A percentile compares a stretch with the other conserved stretches of the same genome.
Evolutionary conservation across 345 rosid species (phyloP).

Genomic region (Erysimum cheiranthoides): DNA sequence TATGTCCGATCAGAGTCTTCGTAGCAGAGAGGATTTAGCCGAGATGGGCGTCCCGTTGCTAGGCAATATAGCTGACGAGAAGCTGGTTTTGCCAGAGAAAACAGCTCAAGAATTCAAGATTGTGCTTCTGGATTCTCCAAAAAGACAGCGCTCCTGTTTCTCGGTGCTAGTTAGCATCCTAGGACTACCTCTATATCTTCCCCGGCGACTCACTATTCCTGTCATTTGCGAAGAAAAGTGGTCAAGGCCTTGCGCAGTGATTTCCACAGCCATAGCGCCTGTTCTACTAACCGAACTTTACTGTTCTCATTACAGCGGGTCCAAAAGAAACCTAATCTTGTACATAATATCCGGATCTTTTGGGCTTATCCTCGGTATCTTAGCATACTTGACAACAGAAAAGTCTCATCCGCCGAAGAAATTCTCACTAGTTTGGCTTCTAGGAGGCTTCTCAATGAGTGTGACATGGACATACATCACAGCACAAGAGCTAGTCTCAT

Average conservation of each 20-base stretch:
- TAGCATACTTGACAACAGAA: constrained; percentile 59
- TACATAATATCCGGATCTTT: constrained; percentile 54
- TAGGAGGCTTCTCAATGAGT: constrained; percentile 90
- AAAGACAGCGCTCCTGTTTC: constrained; percentile 36
- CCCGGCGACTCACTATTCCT: constrained; percentile 89
- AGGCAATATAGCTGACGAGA: constrained; percentile 44
- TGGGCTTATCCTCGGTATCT: constrained; percentile 61
- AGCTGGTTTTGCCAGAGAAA: constrained; percentile 40
- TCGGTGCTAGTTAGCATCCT: constrained; percentile 45
- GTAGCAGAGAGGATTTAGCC: constrained; percentile 41
- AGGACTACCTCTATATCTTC: constrained; percentile 72
- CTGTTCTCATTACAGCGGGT: constrained; percentile 46
- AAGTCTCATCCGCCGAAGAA: constrained; percentile 65
- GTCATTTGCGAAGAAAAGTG: constrained; percentile 65
- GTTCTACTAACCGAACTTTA: constrained; percentile 63
- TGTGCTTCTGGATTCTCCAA: constrained; percentile 27
- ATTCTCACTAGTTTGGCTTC: constrained; percentile 72
- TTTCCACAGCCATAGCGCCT: constrained; percentile 75
- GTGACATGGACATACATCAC: constrained; percentile 81
- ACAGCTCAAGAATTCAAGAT: constrained; percentile 37
- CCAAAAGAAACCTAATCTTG: constrained; percentile 40
- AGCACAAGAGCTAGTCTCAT: constrained; percentile 83
- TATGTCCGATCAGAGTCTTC: constrained; percentile 32
- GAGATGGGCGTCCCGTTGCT: constrained; percentile 45
- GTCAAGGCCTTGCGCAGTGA: constrained; percentile 74